Conservation (phyloP, 768 basidiomycete genomes). For the Boletus tylopilopsis region DNA sequence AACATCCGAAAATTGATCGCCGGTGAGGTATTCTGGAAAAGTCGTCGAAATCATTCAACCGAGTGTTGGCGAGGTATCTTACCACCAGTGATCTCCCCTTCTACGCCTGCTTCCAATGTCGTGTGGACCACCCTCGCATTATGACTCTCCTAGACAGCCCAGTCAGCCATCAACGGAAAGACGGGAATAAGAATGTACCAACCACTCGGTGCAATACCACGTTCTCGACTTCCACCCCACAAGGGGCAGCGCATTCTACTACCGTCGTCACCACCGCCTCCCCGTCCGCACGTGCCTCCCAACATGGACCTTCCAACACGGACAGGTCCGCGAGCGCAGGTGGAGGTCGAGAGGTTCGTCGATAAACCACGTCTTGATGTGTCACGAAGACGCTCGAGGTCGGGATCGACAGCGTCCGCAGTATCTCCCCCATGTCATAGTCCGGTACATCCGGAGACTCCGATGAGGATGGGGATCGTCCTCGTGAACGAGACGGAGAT, state of each 20-base stretch:
- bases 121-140: slow-evolving; percentile 49
- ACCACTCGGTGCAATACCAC: slow-evolving; percentile 50
- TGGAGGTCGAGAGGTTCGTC: slow-evolving; percentile 38
- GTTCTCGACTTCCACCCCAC: slow-evolving; percentile 49
- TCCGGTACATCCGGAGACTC: slow-evolving; percentile 10
- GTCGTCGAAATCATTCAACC: neutral
- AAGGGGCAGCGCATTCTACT: slow-evolving; percentile 54
- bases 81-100: slow-evolving; percentile 48
- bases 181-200: slow-evolving; percentile 9
- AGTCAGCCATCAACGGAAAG: neutral
- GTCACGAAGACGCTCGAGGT: slow-evolving; percentile 60
- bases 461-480: slow-evolving; percentile 2
- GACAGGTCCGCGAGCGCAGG: slow-evolving; percentile 50
- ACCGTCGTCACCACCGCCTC: slow-evolving; percentile 55
- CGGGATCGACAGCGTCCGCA: slow-evolving; percentile 65
- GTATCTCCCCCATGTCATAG: slow-evolving; percentile 46
- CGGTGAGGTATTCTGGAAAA: slow-evolving; percentile 53
- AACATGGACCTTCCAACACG: slow-evolving; percentile 46
- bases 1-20: slow-evolving; percentile 59
- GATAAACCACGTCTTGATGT: slow-evolving; percentile 53
- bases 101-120: slow-evolving; percentile 44
- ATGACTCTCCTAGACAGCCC: slow-evolving; percentile 36
- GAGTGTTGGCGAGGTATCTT: slow-evolving; percentile 3
- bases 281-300: slow-evolving; percentile 49
- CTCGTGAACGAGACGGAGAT: neutral